A percentile compares a stretch with the other conserved stretches of the same genome.
These are phyloP conservation scores for Castanospermum australe DNA, from an alignment of 306 rosid genomes.

Conservation along the genomic window DNA sequence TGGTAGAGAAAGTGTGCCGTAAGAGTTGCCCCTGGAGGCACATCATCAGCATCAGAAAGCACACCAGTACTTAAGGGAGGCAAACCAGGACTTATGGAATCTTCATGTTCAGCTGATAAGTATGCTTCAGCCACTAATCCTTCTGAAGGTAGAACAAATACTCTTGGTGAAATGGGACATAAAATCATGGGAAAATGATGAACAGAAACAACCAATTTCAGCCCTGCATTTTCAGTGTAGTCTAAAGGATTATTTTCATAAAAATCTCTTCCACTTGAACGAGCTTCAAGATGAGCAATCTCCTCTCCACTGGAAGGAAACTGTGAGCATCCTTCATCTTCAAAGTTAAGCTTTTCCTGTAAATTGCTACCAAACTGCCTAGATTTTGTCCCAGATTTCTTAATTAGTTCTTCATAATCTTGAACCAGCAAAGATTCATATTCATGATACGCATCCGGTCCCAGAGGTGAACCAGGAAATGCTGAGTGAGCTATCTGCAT, in stretches of 20 bases:
- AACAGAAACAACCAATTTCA: constrained; percentile 74
- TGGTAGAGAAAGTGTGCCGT: constrained; percentile 92
- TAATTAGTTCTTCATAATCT: constrained; percentile 86
- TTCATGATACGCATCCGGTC: constrained; percentile 92
- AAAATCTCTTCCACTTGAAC: constrained; percentile 60
- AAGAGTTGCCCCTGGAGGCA: constrained; percentile 84
- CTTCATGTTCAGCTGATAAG: constrained; percentile 68
- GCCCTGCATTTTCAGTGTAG: constrained; percentile 46
- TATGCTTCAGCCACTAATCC: constrained; percentile 80
- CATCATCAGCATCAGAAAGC: constrained; percentile 78
- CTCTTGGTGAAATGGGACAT: constrained; percentile 89
- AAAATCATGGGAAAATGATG: constrained; percentile 87
- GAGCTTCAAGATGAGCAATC: constrained; percentile 44
- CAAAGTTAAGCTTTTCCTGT: constrained; percentile 35
- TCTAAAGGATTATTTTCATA: constrained; percentile 46
- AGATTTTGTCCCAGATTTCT: constrained; percentile 46
- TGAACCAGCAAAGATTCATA: constrained; percentile 87
- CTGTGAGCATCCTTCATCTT: constrained; percentile 57
- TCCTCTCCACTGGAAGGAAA: constrained; percentile 53
- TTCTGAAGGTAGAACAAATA: constrained; percentile 91
- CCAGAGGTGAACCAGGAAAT: constrained; percentile 91
- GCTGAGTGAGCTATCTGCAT: constrained; percentile 74
- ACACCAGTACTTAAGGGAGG: constrained; percentile 84
- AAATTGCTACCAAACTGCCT: constrained; percentile 34
- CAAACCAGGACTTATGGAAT: constrained; percentile 79